phyloP scores from a whole-genome alignment of 305 asterid genomes.

The Nicotiana rustica region DNA sequence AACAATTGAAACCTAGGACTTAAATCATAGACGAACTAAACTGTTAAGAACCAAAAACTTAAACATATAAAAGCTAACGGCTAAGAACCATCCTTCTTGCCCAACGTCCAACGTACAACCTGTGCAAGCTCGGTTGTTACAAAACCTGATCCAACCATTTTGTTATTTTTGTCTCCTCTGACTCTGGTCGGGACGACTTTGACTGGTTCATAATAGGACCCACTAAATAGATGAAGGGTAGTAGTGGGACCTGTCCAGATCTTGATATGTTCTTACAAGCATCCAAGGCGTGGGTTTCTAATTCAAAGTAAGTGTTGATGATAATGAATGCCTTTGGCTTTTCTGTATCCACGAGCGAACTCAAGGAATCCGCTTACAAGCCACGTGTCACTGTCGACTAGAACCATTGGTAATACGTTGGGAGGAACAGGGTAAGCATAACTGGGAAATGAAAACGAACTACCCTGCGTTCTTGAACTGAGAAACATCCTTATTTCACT shows the following conservation, averaged over 20 bases:
- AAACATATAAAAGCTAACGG: too few species aligned
- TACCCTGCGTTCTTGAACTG: constrained; percentile 43
- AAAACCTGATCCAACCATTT: constrained; percentile 1
- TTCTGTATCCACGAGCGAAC: constrained; percentile 59
- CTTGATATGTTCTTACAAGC: too few species aligned
- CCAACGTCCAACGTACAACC: too few species aligned
- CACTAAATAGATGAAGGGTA: background rate
- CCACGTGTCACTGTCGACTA: constrained; percentile 55
- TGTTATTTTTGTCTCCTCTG: background rate
- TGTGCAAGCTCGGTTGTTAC: too few species aligned
- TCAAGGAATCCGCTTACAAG: constrained; percentile 47
- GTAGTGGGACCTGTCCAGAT: background rate
- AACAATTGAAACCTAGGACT: too few species aligned
- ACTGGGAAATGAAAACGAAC: constrained; percentile 50
- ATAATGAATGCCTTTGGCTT: constrained; percentile 51
- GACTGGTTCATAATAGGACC: constrained; percentile 29
- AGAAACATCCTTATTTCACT: constrained; percentile 50
- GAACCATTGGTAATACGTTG: constrained; percentile 50
- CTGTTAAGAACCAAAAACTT: too few species aligned
- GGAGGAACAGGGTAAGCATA: constrained; percentile 54
- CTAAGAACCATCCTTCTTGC: too few species aligned
- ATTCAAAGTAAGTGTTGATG: too few species aligned
- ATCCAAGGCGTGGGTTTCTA: too few species aligned
- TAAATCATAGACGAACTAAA: too few species aligned
- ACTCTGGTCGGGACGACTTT: too few species aligned